Evolutionary conservation across 768 basidiomycete genomes (phyloP).

Genomic region (Tricholoma terreum): DNA sequence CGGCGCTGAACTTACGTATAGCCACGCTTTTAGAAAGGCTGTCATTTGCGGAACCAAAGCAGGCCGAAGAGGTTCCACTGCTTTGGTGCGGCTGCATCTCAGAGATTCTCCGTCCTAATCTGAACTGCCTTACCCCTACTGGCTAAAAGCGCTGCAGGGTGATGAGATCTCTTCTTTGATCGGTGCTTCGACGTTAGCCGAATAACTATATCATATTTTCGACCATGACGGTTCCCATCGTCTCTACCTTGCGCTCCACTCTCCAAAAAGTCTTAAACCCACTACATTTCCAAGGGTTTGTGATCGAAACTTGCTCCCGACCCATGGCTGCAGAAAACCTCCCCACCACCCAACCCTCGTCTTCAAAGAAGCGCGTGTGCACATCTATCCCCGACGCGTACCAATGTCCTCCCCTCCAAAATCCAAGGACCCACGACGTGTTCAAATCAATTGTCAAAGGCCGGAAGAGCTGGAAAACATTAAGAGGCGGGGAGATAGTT

Average conservation of each 20-base stretch:
- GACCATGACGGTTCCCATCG: constrained; percentile 20
- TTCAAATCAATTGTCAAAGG: constrained; percentile 64
- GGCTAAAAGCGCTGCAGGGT: constrained; percentile 28
- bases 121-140: constrained; percentile 34
- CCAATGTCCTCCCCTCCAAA: constrained; percentile 27
- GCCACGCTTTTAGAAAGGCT: constrained; percentile 16
- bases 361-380: constrained; percentile 11
- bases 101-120: constrained; percentile 22
- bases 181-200: constrained; percentile 30
- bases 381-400: constrained; percentile 15
- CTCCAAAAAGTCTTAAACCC: constrained; percentile 18
- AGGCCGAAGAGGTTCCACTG: constrained; percentile 22
- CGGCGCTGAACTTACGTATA: not conserved
- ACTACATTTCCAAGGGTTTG: constrained; percentile 29
- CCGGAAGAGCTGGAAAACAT: constrained; percentile 74
- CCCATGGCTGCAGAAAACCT: constrained; percentile 17
- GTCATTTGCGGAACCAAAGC: constrained; percentile 22
- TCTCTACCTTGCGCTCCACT: constrained; percentile 12
- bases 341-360: constrained; percentile 9
- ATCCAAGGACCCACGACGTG: constrained; percentile 49
- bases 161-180: constrained; percentile 31
- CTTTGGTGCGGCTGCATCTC: constrained; percentile 18
- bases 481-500: constrained; percentile 69
- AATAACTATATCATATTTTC: constrained; percentile 22
- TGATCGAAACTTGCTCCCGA: constrained; percentile 14